These are phyloP conservation scores for Populus hybrid DNA, from an alignment of 441 rosid species.

Conservation along the genomic window DNA sequence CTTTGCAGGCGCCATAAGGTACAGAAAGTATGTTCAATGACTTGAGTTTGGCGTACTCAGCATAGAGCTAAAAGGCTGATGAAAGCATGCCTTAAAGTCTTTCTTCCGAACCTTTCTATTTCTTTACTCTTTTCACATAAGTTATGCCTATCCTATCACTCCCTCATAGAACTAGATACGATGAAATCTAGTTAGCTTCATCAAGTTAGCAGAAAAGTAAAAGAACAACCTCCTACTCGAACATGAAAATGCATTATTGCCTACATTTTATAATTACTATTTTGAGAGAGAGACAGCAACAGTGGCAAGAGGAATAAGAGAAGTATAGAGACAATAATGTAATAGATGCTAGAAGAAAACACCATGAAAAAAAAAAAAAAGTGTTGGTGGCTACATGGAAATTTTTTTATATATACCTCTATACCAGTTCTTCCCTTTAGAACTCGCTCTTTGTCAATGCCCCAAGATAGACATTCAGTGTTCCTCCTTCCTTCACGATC, in stretches of 20 bases:
- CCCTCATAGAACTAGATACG: background rate
- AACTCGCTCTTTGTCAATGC: slow-evolving; percentile 87
- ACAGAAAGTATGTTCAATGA: background rate
- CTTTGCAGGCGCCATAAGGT: background rate
- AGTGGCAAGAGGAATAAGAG: too few species aligned
- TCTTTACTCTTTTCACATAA: background rate
- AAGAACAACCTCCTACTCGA: background rate
- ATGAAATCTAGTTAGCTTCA: background rate
- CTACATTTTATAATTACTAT: background rate
- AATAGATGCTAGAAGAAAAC: background rate
- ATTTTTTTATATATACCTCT: slow-evolving; percentile 51
- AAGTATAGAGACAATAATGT: background rate
- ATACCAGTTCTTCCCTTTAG: slow-evolving; percentile 89
- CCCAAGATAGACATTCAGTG: slow-evolving; percentile 97
- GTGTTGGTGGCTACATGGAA: slow-evolving; percentile 1
- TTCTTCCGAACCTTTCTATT: background rate
- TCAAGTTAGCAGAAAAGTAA: background rate
- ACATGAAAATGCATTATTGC: background rate
- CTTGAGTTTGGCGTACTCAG: background rate
- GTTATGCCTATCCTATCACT: background rate
- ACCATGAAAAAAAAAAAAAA: background rate
- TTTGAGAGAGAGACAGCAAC: background rate
- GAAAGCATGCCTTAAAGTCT: background rate
- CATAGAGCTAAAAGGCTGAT: background rate
- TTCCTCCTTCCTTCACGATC: slow-evolving; percentile 96